These are phyloP conservation scores for Tremella mesenterica DNA, from an alignment of 768 basidiomycete genomes.

Conservation along the genomic window DNA sequence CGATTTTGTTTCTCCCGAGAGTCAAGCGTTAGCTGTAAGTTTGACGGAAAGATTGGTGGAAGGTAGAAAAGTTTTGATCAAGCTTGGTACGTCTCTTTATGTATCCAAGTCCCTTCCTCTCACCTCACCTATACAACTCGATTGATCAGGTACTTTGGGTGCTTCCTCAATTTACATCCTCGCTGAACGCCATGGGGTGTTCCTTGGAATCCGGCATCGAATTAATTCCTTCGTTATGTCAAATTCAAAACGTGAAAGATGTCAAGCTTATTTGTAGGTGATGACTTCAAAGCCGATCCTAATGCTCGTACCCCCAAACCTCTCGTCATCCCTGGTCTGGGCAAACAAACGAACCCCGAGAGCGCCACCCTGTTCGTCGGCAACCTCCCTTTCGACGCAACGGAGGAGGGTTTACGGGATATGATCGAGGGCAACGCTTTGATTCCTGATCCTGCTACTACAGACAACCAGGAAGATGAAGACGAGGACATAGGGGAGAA, in stretches of 20 bases:
- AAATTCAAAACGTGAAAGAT: no score
- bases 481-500: constrained; percentile 49
- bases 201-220: no score
- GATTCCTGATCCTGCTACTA: not conserved
- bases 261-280: constrained; percentile 50
- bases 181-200: no score
- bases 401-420: constrained; percentile 62
- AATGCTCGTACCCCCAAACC: constrained; percentile 46
- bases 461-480: constrained; percentile 15
- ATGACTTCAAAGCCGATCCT: constrained; percentile 55
- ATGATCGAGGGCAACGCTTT: constrained; percentile 62
- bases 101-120: not conserved
- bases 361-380: constrained; percentile 78
- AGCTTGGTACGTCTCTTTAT: constrained; percentile 58
- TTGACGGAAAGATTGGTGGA: constrained; percentile 73
- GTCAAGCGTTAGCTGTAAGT: constrained; percentile 64
- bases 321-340: constrained; percentile 47
- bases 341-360: constrained; percentile 66
- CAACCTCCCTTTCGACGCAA: constrained; percentile 85
- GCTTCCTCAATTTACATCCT: no score
- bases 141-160: no score
- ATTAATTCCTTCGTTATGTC: no score
- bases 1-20: constrained; percentile 73
- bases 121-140: no score
- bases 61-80: constrained; percentile 82